phyloP scores from a whole-genome alignment of 805 yeast species.

The Yarrowia yakushimensis region DNA sequence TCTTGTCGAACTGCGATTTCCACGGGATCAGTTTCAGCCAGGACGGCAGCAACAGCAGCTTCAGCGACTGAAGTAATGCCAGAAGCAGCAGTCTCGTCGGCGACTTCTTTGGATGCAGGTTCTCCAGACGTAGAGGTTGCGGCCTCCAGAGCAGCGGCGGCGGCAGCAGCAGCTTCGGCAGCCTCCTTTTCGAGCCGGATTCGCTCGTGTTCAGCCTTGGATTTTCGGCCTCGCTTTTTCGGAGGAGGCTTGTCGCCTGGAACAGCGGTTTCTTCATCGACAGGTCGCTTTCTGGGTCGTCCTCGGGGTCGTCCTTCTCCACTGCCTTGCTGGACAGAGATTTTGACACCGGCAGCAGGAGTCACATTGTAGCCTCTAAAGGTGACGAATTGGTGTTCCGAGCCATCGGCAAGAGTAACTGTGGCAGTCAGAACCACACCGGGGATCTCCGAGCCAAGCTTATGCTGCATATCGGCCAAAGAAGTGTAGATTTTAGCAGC shows the following conservation, averaged over 20 bases:
- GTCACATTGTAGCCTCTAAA: conserved; percentile 13
- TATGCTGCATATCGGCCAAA: background rate
- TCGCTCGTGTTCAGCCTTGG: conserved; percentile 10
- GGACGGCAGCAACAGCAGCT: background rate
- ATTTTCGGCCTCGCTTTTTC: conserved; percentile 11
- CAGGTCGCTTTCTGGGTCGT: conserved; percentile 29
- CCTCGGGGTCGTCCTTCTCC: conserved; percentile 27
- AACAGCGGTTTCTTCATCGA: background rate
- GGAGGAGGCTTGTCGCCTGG: background rate
- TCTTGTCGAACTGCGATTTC: background rate
- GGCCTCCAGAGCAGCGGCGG: background rate
- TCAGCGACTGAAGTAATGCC: background rate
- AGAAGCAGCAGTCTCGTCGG: background rate
- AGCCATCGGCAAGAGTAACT: conserved; percentile 1
- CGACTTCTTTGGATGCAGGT: background rate
- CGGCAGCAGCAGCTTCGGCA: background rate
- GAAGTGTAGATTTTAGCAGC: background rate
- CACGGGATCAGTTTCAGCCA: background rate
- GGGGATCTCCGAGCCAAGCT: conserved; percentile 15
- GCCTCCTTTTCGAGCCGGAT: background rate
- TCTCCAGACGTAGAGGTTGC: too few relatives aligned
- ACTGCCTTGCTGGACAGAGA: background rate
- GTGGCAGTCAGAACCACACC: conserved; percentile 4
- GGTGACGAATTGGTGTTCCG: background rate
- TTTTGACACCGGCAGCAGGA: background rate